Conservation (phyloP, 2,329 filamentous ascomycete genomes). For the Pseudomassariella vexata region DNA sequence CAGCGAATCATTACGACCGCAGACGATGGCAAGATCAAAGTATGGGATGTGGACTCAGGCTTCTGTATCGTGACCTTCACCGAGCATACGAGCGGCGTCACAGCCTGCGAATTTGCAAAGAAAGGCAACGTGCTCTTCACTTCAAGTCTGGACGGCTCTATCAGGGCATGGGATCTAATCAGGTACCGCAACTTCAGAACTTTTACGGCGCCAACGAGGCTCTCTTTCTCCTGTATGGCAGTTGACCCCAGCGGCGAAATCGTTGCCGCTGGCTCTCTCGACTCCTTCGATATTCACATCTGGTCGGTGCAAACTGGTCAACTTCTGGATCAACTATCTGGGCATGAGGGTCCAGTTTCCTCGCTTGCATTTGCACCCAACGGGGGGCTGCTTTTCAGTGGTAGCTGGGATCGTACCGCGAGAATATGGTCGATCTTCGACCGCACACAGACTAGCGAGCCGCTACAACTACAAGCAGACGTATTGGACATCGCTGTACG, state of each 20-base stretch:
- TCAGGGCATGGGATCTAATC: slow-evolving; percentile 93
- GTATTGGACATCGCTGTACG: slow-evolving; percentile 81
- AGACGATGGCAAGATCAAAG: slow-evolving; percentile 96
- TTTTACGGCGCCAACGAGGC: slow-evolving; percentile 84
- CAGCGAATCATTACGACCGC: slow-evolving; percentile 89
- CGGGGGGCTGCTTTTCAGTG: slow-evolving; percentile 76
- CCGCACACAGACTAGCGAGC: slow-evolving; percentile 90
- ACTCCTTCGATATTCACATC: slow-evolving; percentile 95
- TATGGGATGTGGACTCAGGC: slow-evolving; percentile 94
- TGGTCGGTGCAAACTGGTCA: slow-evolving; percentile 99
- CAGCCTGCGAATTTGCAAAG: slow-evolving; percentile 90
- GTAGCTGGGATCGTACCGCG: slow-evolving; percentile 94
- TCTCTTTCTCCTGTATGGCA: slow-evolving; percentile 90
- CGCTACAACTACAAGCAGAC: slow-evolving; percentile 85
- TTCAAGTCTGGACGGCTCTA: slow-evolving; percentile 86
- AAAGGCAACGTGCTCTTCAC: slow-evolving; percentile 95
- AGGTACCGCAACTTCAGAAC: slow-evolving; percentile 96
- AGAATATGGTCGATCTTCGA: slow-evolving; percentile 95
- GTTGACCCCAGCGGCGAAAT: slow-evolving; percentile 98
- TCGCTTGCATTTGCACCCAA: slow-evolving; percentile 84
- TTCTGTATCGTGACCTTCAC: slow-evolving; percentile 99
- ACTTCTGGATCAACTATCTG: slow-evolving; percentile 81
- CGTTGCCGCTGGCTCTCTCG: slow-evolving; percentile 87
- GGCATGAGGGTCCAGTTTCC: slow-evolving; percentile 91
- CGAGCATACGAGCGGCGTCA: slow-evolving; percentile 91